Conservation (phyloP, 495 filamentous ascomycete species). For the Pseudomonodictys pantanalensis region DNA sequence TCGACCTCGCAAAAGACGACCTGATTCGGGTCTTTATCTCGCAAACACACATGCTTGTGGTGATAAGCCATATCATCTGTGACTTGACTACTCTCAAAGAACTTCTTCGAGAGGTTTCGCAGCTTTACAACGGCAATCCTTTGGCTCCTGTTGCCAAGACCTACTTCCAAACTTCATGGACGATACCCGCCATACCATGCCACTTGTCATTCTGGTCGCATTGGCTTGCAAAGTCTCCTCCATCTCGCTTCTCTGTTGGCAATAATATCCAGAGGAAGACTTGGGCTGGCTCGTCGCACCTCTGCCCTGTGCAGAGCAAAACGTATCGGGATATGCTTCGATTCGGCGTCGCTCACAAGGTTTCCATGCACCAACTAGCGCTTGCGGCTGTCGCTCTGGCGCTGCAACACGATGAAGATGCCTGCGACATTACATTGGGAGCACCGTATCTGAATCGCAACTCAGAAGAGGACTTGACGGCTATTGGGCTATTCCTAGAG, state of each 20-base stretch:
- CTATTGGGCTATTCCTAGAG: slow-evolving; percentile 41
- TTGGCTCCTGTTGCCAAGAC: neutral
- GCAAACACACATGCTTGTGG: slow-evolving; percentile 17
- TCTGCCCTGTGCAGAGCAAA: neutral
- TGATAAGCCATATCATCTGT: slow-evolving; percentile 38
- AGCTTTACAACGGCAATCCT: slow-evolving; percentile 18
- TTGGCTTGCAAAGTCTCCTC: neutral
- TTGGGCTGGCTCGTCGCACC: slow-evolving; percentile 1
- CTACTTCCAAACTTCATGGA: slow-evolving; percentile 1
- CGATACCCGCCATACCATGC: neutral
- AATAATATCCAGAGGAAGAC: neutral
- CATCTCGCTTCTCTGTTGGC: neutral
- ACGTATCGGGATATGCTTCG: neutral
- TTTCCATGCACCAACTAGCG: slow-evolving; percentile 39
- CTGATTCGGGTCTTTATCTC: slow-evolving; percentile 32
- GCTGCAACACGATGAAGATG: slow-evolving; percentile 14
- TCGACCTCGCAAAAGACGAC: neutral
- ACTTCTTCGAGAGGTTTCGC: slow-evolving; percentile 30
- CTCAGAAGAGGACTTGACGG: slow-evolving; percentile 32
- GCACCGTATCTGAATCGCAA: slow-evolving; percentile 37
- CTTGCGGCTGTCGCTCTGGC: slow-evolving; percentile 36
- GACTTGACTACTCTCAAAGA: slow-evolving; percentile 35
- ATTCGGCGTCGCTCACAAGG: neutral
- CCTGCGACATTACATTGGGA: slow-evolving; percentile 36
- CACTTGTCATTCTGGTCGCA: slow-evolving; percentile 3